Conservation (phyloP, 805 yeast species). For the Suhomyces faveliae region DNA sequence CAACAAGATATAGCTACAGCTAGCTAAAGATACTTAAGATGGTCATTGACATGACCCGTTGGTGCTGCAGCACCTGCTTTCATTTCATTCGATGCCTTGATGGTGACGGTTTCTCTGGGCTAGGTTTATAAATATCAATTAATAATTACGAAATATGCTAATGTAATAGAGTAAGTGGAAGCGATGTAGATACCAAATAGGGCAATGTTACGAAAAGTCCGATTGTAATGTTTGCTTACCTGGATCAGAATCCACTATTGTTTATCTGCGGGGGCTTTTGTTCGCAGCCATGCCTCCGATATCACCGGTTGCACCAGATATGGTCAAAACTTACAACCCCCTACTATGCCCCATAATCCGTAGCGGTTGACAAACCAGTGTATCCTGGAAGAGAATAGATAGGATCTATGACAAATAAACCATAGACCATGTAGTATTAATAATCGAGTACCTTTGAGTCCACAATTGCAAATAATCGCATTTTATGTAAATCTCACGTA, state of each 20-base stretch:
- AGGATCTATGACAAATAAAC: neutral
- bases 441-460: neutral
- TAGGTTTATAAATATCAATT: slow-evolving; percentile 1
- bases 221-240: neutral
- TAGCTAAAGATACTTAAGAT: slow-evolving; percentile 6
- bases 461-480: neutral
- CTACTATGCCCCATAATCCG: neutral
- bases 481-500: neutral
- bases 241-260: neutral
- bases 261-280: slow-evolving; percentile 1
- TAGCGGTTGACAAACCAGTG: neutral
- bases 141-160: neutral
- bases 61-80: neutral
- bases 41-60: neutral
- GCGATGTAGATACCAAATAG: neutral
- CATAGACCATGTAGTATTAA: neutral
- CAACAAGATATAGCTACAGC: slow-evolving; percentile 25
- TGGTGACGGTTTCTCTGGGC: slow-evolving; percentile 2
- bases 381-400: neutral
- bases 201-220: neutral
- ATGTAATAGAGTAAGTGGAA: neutral
- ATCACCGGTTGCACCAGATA: neutral
- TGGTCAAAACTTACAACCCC: neutral
- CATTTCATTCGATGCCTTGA: neutral
- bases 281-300: slow-evolving; percentile 1